A percentile compares a stretch with the other conserved stretches of the same genome.
Conservation (phyloP, 2,329 filamentous ascomycete species). For the Elsinoe batatas region DNA sequence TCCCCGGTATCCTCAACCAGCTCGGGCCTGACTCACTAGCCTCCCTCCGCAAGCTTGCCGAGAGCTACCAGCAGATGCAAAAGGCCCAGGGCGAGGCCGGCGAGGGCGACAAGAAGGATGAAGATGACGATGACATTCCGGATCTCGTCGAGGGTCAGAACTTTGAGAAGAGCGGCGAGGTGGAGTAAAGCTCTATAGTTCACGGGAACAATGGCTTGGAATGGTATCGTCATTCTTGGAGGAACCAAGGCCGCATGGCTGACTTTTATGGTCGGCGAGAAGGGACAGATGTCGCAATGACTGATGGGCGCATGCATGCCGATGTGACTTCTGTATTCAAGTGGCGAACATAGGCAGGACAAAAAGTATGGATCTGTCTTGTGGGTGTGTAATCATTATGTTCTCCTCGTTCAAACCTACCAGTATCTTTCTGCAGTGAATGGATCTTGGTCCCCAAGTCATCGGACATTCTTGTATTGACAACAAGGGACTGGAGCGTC, state of each 20-base stretch:
- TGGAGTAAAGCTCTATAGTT: constrained; percentile 2
- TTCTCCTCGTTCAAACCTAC: background rate
- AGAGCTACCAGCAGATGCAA: constrained; percentile 99
- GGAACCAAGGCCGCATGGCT: background rate
- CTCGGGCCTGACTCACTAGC: constrained; percentile 96
- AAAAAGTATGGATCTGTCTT: constrained; percentile 7
- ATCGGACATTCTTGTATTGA: background rate
- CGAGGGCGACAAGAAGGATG: constrained; percentile 51
- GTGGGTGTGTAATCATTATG: background rate
- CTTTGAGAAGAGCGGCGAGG: constrained; percentile 53
- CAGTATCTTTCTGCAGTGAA: too few species aligned
- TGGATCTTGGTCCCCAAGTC: too few species aligned
- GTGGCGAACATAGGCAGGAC: constrained; percentile 2
- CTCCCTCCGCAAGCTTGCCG: constrained; percentile 93
- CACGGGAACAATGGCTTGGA: background rate
- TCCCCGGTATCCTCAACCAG: constrained; percentile 98
- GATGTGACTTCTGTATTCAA: background rate
- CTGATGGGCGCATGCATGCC: background rate
- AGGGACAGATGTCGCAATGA: background rate
- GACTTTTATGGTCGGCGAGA: background rate
- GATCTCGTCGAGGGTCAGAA: constrained; percentile 94
- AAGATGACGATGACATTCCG: constrained; percentile 81
- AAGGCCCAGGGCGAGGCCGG: constrained; percentile 77
- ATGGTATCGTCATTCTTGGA: background rate
- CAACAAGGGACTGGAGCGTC: background rate